These are phyloP conservation scores for Russula emetica DNA, from an alignment of 768 basidiomycete species.

Conservation along the genomic window DNA sequence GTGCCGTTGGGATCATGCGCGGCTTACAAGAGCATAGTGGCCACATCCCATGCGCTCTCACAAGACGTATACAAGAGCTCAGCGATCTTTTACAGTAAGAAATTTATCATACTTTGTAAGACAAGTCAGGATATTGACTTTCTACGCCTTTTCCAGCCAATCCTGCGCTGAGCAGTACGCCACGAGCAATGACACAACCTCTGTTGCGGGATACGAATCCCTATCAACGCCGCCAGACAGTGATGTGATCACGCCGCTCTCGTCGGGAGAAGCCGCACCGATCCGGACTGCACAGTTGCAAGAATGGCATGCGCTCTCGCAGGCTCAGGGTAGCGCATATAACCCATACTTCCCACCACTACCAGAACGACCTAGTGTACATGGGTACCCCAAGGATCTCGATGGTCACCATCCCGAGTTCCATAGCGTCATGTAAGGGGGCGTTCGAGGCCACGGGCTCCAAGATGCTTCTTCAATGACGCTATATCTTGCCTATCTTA, in stretches of 20 bases:
- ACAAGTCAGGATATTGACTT: not conserved
- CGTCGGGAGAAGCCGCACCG: conserved; percentile 27
- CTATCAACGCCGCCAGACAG: conserved; percentile 28
- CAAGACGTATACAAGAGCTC: conserved; percentile 27
- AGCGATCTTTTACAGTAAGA: conserved; percentile 27
- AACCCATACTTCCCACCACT: conserved; percentile 29
- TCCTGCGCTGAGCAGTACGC: conserved; percentile 22
- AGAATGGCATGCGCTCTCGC: conserved; percentile 28
- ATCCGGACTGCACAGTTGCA: conserved; percentile 27
- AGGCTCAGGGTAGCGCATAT: conserved; percentile 27
- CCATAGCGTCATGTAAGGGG: conserved; percentile 27
- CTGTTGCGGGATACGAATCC: conserved; percentile 24
- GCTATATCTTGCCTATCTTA: conserved; percentile 29
- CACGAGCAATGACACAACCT: conserved; percentile 17
- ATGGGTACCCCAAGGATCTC: conserved; percentile 25
- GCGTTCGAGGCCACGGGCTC: conserved; percentile 23
- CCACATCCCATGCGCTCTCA: conserved; percentile 19
- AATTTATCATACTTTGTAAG: not conserved
- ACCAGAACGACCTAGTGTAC: conserved; percentile 23
- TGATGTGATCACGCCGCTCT: conserved; percentile 29
- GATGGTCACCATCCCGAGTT: conserved; percentile 23
- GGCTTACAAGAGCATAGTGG: conserved; percentile 26
- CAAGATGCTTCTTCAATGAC: conserved; percentile 21
- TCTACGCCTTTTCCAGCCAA: conserved; percentile 11
- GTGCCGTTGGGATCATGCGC: conserved; percentile 21